Conservation (phyloP, 2,329 filamentous ascomycete species). For the Exserohilum turcica region DNA sequence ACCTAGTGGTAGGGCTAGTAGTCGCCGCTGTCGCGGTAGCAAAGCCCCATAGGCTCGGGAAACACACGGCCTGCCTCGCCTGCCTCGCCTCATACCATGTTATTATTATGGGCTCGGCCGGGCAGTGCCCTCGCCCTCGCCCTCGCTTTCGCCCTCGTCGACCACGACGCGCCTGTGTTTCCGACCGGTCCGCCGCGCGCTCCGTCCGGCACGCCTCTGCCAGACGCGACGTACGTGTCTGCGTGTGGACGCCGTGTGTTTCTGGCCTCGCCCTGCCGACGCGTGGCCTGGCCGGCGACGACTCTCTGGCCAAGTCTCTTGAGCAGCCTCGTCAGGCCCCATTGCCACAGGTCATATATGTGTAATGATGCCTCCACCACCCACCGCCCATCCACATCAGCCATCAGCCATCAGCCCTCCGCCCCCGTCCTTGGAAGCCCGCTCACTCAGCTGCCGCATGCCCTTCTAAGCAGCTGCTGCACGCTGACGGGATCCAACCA, state of each 20-base stretch:
- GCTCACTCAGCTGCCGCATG: constrained; percentile 11
- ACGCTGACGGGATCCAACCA: not conserved
- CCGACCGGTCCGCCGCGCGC: constrained; percentile 7
- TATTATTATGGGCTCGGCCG: constrained; percentile 18
- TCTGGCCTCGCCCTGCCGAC: constrained; percentile 4
- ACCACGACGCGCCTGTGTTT: constrained; percentile 5
- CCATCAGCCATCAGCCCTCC: no score
- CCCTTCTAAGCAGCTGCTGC: constrained; percentile 13
- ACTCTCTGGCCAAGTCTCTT: no score
- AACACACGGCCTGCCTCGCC: constrained; percentile 14
- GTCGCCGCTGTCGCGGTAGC: no score
- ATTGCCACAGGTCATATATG: not conserved
- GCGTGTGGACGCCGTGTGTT: no score
- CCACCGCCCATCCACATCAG: not conserved
- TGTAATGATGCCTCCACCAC: not conserved
- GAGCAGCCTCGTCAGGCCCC: no score
- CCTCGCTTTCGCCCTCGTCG: no score
- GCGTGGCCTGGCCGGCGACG: constrained; percentile 14
- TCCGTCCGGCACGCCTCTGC: not conserved
- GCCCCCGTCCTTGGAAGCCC: not conserved
- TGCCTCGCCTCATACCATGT: constrained; percentile 6
- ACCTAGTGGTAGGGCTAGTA: no score
- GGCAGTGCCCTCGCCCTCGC: no score
- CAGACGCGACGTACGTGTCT: constrained; percentile 1
- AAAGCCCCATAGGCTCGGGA: constrained; percentile 6